Conservation (phyloP, 1,284 basidiomycete genomes). For the Heterobasidion irregulare region DNA sequence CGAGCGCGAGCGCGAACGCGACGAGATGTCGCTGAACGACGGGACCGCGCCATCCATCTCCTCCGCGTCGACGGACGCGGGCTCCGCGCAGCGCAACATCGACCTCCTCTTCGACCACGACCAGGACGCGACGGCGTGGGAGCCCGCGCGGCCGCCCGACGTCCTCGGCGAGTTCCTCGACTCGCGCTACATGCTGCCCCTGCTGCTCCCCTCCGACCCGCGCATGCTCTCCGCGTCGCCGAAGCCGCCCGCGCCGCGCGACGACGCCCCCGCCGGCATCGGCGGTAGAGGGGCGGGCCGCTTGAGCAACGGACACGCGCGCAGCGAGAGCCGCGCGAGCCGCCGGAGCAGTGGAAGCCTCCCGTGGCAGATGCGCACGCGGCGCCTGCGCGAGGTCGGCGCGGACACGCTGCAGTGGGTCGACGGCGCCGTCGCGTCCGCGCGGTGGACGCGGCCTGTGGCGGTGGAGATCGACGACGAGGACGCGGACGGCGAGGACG, state of each 20-base stretch:
- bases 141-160: constrained; percentile 69
- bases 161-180: constrained; percentile 84
- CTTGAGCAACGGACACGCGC: constrained; percentile 19
- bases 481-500: constrained; percentile 18
- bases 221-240: constrained; percentile 69
- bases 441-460: constrained; percentile 27
- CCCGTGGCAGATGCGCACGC: constrained; percentile 48
- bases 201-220: constrained; percentile 76
- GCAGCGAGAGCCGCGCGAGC: constrained; percentile 28
- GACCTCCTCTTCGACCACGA: constrained; percentile 73
- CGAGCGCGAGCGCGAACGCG: constrained; percentile 56
- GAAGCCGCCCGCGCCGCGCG: constrained; percentile 30
- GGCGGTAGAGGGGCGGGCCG: background rate
- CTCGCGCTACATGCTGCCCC: constrained; percentile 86
- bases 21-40: constrained; percentile 40
- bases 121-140: constrained; percentile 61
- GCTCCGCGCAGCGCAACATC: constrained; percentile 47
- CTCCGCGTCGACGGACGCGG: constrained; percentile 20
- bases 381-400: constrained; percentile 52
- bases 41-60: constrained; percentile 19
- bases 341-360: constrained; percentile 30
- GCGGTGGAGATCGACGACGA: constrained; percentile 17
- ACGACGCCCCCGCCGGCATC: too few species aligned
- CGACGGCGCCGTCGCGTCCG: constrained; percentile 50
- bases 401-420: constrained; percentile 56